Conservation (phyloP, 1,284 basidiomycete species). For the Puccinia triticina region DNA sequence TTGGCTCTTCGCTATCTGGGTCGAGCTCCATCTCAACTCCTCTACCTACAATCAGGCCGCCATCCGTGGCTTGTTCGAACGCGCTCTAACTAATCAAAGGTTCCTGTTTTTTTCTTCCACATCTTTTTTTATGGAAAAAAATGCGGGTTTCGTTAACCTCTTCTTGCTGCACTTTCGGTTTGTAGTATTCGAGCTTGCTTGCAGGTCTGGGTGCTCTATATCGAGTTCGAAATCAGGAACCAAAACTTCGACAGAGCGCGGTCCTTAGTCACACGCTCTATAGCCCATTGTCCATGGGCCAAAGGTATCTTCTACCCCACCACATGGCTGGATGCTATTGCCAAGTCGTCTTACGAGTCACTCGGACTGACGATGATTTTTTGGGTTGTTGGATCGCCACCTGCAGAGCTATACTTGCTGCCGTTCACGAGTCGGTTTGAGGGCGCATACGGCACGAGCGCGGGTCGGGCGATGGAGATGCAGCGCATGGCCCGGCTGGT, state of each 20-base stretch:
- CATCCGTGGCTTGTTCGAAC: slow-evolving; percentile 56
- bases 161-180: not conserved
- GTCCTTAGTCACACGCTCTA: slow-evolving; percentile 74
- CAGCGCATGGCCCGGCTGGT: slow-evolving; percentile 75
- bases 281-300: slow-evolving; percentile 76
- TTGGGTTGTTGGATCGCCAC: not conserved
- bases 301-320: slow-evolving; percentile 76
- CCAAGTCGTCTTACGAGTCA: not conserved
- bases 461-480: slow-evolving; percentile 67
- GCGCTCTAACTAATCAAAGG: slow-evolving; percentile 55
- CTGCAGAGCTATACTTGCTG: slow-evolving; percentile 77
- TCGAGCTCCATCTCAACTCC: slow-evolving; percentile 56
- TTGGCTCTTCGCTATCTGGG: slow-evolving; percentile 58
- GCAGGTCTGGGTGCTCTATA: slow-evolving; percentile 75
- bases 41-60: slow-evolving; percentile 54
- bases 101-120: slow-evolving; percentile 2
- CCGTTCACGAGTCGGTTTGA: slow-evolving; percentile 73
- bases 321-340: no score
- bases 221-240: slow-evolving; percentile 78
- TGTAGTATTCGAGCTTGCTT: slow-evolving; percentile 70
- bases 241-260: slow-evolving; percentile 71
- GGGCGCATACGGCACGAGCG: slow-evolving; percentile 61
- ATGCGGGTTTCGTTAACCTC: not conserved
- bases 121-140: not conserved
- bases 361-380: slow-evolving; percentile 10